A percentile compares a stretch with the other conserved stretches of the same genome.
Conservation (phyloP, 352 stramenopile species). For the Globisporangium alternatum region DNA sequence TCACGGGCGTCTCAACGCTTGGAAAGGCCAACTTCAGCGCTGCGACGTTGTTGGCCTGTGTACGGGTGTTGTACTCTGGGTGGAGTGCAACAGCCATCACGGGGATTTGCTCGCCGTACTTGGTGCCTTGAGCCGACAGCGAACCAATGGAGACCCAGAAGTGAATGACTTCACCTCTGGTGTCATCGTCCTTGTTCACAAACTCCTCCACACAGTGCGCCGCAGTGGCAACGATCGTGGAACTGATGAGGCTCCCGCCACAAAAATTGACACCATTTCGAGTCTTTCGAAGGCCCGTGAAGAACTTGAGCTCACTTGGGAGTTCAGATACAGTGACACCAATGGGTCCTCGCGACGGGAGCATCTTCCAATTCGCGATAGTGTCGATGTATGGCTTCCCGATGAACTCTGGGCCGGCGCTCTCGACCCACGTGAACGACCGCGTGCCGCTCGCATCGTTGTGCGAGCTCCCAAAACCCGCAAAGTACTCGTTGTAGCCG, state of each 20-base stretch:
- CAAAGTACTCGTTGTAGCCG: not conserved
- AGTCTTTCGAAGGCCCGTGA: not conserved
- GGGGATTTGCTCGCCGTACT: not conserved
- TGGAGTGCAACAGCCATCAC: not conserved
- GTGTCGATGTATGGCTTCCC: not conserved
- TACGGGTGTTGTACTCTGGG: not conserved
- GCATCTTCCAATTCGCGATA: not conserved
- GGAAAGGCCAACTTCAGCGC: not conserved
- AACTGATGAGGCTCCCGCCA: slow-evolving; percentile 1
- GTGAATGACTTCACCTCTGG: too few relatives aligned
- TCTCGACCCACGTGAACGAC: slow-evolving; percentile 3
- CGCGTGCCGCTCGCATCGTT: not conserved
- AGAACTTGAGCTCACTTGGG: not conserved
- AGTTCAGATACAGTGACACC: not conserved
- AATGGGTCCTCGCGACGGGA: not conserved
- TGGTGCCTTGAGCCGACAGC: slow-evolving; percentile 5
- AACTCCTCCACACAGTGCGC: slow-evolving; percentile 6
- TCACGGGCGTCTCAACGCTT: not conserved
- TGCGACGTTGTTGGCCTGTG: not conserved
- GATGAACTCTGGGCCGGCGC: not conserved
- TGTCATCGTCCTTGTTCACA: not conserved
- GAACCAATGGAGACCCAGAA: slow-evolving; percentile 22
- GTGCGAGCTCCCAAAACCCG: not conserved
- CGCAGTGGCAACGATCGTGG: slow-evolving; percentile 2
- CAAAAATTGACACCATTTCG: slow-evolving; percentile 7